Evolutionary conservation across 768 basidiomycete species (phyloP).

Genomic region (Dacryopinax spathularia): DNA sequence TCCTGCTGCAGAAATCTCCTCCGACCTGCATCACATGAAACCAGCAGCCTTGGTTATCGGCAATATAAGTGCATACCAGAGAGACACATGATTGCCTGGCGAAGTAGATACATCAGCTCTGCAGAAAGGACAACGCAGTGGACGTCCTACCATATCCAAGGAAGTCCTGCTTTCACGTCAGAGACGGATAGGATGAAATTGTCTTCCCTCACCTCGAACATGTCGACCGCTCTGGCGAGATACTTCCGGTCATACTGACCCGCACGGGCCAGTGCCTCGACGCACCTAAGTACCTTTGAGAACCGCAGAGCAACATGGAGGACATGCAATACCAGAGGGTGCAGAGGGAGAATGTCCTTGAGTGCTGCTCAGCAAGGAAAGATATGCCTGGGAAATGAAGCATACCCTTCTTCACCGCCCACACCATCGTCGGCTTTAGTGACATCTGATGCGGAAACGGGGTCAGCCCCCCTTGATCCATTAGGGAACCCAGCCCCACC

Average conservation of each 20-base stretch:
- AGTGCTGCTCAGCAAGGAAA: neutral
- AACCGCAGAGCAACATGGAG: too few species aligned
- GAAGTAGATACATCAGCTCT: constrained; percentile 42
- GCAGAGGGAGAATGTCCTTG: constrained; percentile 61
- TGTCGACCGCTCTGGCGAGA: constrained; percentile 53
- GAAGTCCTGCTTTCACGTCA: constrained; percentile 41
- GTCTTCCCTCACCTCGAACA: constrained; percentile 64
- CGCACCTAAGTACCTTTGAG: too few species aligned
- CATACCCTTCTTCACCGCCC: constrained; percentile 75
- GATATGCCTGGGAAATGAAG: neutral
- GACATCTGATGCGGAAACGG: constrained; percentile 84
- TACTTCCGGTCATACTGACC: constrained; percentile 60
- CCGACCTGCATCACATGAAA: neutral
- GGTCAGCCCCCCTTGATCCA: constrained; percentile 20
- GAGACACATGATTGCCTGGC: neutral
- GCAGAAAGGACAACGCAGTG: constrained; percentile 42
- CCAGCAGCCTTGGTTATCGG: constrained; percentile 23
- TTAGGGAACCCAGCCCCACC: neutral
- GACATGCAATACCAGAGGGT: constrained; percentile 21
- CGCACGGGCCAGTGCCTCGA: constrained; percentile 80
- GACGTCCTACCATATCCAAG: constrained; percentile 74
- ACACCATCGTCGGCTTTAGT: constrained; percentile 79
- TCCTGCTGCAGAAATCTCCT: constrained; percentile 41
- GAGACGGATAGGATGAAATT: neutral
- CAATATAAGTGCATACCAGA: constrained; percentile 2